Evolutionary conservation across 169 alveolate species (phyloP).

Genomic region (Cyclospora cayetanensis): DNA sequence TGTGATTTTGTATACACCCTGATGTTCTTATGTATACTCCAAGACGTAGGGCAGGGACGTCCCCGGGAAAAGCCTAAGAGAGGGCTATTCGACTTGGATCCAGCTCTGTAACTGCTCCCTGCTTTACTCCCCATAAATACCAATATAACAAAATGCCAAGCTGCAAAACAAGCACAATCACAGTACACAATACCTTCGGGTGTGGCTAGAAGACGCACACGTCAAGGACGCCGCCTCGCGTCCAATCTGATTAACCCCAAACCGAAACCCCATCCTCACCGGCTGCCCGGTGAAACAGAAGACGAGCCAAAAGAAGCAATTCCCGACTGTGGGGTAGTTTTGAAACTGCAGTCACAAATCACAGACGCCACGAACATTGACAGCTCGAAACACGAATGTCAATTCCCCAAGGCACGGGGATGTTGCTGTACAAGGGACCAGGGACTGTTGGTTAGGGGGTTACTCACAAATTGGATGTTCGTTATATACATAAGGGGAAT

Average conservation of each 20-base stretch:
- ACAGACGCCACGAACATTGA: background rate
- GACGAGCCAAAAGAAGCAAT: constrained; percentile 91
- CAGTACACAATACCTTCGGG: background rate
- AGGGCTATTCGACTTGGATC: constrained; percentile 53
- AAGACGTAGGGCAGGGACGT: too few species aligned
- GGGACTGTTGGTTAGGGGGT: constrained; percentile 37
- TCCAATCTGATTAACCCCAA: background rate
- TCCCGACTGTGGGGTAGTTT: constrained; percentile 87
- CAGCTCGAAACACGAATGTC: background rate
- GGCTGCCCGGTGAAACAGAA: constrained; percentile 96
- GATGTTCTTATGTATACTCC: too few species aligned
- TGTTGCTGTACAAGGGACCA: background rate
- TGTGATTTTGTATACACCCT: too few species aligned
- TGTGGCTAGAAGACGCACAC: background rate
- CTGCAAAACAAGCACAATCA: constrained; percentile 16
- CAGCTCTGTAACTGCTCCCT: constrained; percentile 59
- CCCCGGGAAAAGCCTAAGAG: too few species aligned
- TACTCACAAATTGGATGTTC: constrained; percentile 74
- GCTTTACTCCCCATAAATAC: constrained; percentile 67
- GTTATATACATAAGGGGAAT: constrained; percentile 83
- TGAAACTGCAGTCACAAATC: constrained; percentile 76
- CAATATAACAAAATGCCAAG: constrained; percentile 57
- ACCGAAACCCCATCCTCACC: constrained; percentile 79
- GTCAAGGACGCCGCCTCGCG: background rate
- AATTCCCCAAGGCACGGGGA: background rate